Base-by-base conservation (phyloP, 345 rosid species). In the Aquilaria sinensis region DNA sequence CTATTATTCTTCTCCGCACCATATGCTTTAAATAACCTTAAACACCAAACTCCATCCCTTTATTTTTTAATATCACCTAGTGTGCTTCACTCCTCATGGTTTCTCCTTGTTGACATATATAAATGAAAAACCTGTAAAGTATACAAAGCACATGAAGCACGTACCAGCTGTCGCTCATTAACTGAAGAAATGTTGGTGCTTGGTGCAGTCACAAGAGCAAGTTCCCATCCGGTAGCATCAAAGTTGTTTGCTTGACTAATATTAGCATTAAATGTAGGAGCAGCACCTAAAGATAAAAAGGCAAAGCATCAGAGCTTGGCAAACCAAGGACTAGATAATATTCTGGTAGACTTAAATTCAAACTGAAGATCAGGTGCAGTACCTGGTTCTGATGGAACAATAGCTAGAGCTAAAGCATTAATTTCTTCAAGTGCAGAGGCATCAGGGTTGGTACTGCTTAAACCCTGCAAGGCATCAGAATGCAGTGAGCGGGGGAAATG, bases 151-250 rank as follows among this genome's bases (percentile, higher is more conserved):
- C 14, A 31, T n/a, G 60, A 55, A 46, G 6, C 14, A 64, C 79
- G 60, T 87, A 90, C 97, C 93, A 90, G 61, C 72, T 90, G 86
- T 70, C 96, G 75, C 62, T 86, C 93, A 41, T 68, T 90, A 61
- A 66, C 75, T 31, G 93, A 63, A 65, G 93, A 85, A 57, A 85
- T 81, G 69, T 88, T 67, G 48, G 56, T 62, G 77, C 91, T 80
- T 16, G 96, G 89, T 54, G 92, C 77, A n/a, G 84, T 70, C 58
- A 90, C 91, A 53, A 88, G 79, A 54, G 96, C 93, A 74, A 90
- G 83, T 70, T 88, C 97, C 97, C 96, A 90, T 57, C 97, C 96
- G 47, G 78, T 67, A 47, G 88, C 76, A 73, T 84, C 91, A 53
- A 77, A 80, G 60, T 82, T 82, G 55, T 64, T 81, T 56, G 74